A percentile compares a stretch with the other conserved stretches of the same genome.
phyloP scores from a whole-genome alignment of 1,139 yeast species.

The Lodderomyces theae region DNA sequence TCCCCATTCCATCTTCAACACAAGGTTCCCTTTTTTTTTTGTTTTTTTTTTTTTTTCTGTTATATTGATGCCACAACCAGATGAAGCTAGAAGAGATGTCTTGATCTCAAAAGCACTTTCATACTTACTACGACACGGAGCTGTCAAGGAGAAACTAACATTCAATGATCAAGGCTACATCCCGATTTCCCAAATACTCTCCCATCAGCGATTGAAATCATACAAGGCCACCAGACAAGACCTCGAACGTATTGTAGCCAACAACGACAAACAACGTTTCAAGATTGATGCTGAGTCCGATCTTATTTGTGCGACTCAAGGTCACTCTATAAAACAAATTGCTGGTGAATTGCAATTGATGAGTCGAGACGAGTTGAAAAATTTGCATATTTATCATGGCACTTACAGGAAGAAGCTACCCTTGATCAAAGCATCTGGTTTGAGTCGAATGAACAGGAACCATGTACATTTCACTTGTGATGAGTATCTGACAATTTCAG shows the following conservation, averaged over 20 bases:
- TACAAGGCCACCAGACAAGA: slow-evolving; percentile 55
- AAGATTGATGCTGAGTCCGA: slow-evolving; percentile 25
- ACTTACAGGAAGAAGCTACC: slow-evolving; percentile 56
- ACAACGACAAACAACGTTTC: slow-evolving; percentile 72
- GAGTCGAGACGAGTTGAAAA: slow-evolving; percentile 20
- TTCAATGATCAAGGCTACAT: slow-evolving; percentile 73
- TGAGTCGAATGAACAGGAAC: slow-evolving; percentile 68
- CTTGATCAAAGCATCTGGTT: slow-evolving; percentile 52
- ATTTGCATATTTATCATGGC: slow-evolving; percentile 66
- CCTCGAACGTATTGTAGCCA: slow-evolving; percentile 56
- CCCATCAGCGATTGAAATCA: slow-evolving; percentile 58
- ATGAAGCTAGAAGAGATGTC: slow-evolving; percentile 40
- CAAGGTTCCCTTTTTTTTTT: too few relatives aligned
- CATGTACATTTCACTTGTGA: slow-evolving; percentile 70
- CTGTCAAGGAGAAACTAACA: slow-evolving; percentile 61
- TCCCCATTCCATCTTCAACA: too few relatives aligned
- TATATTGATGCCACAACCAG: slow-evolving; percentile 2
- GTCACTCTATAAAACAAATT: slow-evolving; percentile 67
- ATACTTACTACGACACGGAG: slow-evolving; percentile 80
- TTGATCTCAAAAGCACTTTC: slow-evolving; percentile 72
- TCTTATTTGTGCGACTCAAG: slow-evolving; percentile 83
- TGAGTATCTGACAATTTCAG: slow-evolving; percentile 51
- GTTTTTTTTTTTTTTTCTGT: not conserved
- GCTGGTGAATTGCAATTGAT: slow-evolving; percentile 32
- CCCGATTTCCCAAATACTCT: slow-evolving; percentile 48